These are phyloP conservation scores for Neolentinus lepideus DNA, from an alignment of 1,284 basidiomycete genomes.

Conservation along the genomic window DNA sequence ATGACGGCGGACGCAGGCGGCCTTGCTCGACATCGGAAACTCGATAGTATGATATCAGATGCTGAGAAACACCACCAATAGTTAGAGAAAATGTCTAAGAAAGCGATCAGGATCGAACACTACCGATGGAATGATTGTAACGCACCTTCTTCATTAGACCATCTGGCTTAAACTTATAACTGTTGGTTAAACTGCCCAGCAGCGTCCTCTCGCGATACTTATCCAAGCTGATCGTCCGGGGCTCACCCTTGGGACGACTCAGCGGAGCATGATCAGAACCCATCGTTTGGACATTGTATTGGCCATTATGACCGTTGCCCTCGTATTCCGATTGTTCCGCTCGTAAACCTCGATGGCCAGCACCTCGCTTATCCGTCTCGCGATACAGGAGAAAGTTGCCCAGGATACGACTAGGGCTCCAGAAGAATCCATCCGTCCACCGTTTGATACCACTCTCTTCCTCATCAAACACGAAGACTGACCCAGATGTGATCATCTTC, in stretches of 20 bases:
- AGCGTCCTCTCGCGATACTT: constrained; percentile 73
- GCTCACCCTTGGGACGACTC: constrained; percentile 57
- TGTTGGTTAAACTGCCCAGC: constrained; percentile 85
- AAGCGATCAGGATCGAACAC: constrained; percentile 14
- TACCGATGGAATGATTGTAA: constrained; percentile 1
- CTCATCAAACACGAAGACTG: constrained; percentile 97
- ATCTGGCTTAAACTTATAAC: constrained; percentile 84
- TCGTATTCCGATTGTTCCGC: constrained; percentile 27
- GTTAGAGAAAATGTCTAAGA: constrained; percentile 86
- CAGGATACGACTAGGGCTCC: constrained; percentile 83
- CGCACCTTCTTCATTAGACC: constrained; percentile 94
- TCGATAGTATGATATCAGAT: constrained; percentile 95
- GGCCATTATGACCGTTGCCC: constrained; percentile 21
- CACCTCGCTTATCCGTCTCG: constrained; percentile 79
- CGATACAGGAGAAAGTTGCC: constrained; percentile 95
- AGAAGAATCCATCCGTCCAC: constrained; percentile 97
- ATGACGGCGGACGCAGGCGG: constrained; percentile 82
- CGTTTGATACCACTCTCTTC: constrained; percentile 96
- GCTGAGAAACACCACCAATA: constrained; percentile 82
- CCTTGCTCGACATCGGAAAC: constrained; percentile 88
- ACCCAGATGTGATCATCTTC: constrained; percentile 89
- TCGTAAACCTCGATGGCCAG: constrained; percentile 46
- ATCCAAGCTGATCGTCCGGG: constrained; percentile 41
- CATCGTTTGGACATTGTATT: constrained; percentile 15
- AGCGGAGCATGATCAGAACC: constrained; percentile 27